These are phyloP conservation scores for Eutrema salsugineum DNA, from an alignment of 441 rosid genomes.

Conservation along the genomic window DNA sequence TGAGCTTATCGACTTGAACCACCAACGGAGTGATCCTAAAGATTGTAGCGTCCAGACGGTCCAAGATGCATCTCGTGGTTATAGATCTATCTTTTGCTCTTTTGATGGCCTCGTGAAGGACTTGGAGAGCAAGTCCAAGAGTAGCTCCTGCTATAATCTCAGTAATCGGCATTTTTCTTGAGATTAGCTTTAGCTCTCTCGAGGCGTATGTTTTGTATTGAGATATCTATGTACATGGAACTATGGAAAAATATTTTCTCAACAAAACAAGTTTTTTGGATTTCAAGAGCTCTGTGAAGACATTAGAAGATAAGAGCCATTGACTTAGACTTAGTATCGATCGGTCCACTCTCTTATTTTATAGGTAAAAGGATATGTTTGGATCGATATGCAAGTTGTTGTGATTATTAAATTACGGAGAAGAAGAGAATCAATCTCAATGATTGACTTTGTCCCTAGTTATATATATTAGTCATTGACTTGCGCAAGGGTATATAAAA, in stretches of 20 bases:
- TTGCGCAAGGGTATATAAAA: neutral
- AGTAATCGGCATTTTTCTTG: neutral
- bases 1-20: neutral
- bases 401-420: neutral
- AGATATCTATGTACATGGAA: neutral
- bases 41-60: conserved; percentile 15
- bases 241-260: neutral
- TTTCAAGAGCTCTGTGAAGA: neutral
- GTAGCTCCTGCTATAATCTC: neutral
- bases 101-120: neutral
- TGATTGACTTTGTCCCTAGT: neutral
- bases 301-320: neutral
- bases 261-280: neutral
- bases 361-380: neutral
- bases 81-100: conserved; percentile 4
- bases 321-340: neutral
- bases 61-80: conserved; percentile 5
- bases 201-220: neutral
- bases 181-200: neutral
- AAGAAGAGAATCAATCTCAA: neutral
- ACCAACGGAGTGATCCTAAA: conserved; percentile 14
- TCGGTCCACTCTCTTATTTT: neutral
- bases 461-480: neutral
- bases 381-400: neutral
- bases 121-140: neutral